phyloP scores from a whole-genome alignment of 805 yeast species.

The Teunomyces pallodes region DNA sequence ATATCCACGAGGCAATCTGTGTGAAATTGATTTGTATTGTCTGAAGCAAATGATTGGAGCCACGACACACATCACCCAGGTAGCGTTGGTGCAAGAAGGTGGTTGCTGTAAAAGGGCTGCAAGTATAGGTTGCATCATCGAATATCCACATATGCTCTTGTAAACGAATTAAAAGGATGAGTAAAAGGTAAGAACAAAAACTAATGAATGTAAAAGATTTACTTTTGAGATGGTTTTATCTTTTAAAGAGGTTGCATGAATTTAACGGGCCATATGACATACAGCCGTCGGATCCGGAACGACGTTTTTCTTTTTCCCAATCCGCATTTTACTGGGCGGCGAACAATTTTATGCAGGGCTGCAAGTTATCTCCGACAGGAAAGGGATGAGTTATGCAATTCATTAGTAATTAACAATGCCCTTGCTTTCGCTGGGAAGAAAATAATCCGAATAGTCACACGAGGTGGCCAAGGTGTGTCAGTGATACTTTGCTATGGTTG shows the following conservation, averaged over 20 bases:
- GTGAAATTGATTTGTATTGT: constrained; percentile 1
- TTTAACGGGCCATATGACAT: not conserved
- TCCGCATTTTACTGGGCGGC: not conserved
- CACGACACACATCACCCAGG: not conserved
- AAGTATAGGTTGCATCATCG: not conserved
- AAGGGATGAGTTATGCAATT: not conserved
- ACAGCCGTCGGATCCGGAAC: constrained; percentile 4
- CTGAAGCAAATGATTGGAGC: not conserved
- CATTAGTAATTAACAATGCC: not conserved
- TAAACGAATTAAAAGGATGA: not conserved
- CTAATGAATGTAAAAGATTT: not conserved
- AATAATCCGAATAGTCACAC: no score
- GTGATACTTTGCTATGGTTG: no score
- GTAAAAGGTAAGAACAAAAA: not conserved
- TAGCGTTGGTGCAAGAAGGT: not conserved
- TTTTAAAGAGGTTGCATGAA: not conserved
- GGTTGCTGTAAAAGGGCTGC: not conserved
- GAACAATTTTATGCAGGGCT: not conserved
- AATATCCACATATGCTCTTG: not conserved
- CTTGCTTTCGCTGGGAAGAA: no score
- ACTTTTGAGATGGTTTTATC: not conserved
- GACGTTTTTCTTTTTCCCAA: constrained; percentile 2
- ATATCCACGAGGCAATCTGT: constrained; percentile 7
- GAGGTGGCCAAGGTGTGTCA: no score
- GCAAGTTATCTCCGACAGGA: not conserved